phyloP scores from a whole-genome alignment of 306 rosid species.

The Medicago ruthenica region DNA sequence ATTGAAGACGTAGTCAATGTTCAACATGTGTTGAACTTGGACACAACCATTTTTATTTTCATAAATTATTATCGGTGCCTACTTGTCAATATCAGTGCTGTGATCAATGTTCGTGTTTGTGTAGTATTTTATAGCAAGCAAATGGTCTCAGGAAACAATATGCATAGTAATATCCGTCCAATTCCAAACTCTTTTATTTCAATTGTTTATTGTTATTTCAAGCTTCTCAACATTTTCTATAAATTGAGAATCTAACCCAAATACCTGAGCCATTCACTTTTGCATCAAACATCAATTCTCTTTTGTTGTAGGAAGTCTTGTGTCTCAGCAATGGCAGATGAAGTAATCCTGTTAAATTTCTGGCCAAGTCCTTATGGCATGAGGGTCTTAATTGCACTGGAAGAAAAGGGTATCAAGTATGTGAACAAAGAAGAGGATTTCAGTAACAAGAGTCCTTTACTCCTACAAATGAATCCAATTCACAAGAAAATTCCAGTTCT shows the following conservation, averaged over 20 bases:
- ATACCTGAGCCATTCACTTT: background rate
- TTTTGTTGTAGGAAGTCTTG: background rate
- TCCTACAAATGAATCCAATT: conserved; percentile 47
- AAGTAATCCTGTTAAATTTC: conserved; percentile 49
- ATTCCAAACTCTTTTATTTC: background rate
- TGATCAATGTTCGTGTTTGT: too few species aligned
- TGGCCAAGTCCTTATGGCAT: conserved; percentile 47
- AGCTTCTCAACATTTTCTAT: conserved; percentile 11
- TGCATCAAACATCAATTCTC: background rate
- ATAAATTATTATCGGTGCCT: too few species aligned
- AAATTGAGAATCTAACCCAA: background rate
- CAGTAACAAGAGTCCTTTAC: conserved; percentile 39
- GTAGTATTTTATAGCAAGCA: too few species aligned
- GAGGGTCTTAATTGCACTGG: conserved; percentile 44
- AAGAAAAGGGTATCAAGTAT: conserved; percentile 44
- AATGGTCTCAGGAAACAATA: background rate
- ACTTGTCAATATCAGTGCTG: too few species aligned
- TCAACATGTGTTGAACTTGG: too few species aligned
- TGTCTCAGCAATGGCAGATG: conserved; percentile 45
- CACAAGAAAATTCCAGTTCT: conserved; percentile 50
- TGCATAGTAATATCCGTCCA: background rate
- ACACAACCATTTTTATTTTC: too few species aligned
- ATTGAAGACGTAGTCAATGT: too few species aligned
- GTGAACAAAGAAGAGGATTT: conserved; percentile 44
- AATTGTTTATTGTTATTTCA: conserved; percentile 12